Percentiles rank a stretch among this genome's conserved stretches.
Evolutionary conservation across 768 basidiomycete species (phyloP).

Genomic region (Kwoniella heveanensis): DNA sequence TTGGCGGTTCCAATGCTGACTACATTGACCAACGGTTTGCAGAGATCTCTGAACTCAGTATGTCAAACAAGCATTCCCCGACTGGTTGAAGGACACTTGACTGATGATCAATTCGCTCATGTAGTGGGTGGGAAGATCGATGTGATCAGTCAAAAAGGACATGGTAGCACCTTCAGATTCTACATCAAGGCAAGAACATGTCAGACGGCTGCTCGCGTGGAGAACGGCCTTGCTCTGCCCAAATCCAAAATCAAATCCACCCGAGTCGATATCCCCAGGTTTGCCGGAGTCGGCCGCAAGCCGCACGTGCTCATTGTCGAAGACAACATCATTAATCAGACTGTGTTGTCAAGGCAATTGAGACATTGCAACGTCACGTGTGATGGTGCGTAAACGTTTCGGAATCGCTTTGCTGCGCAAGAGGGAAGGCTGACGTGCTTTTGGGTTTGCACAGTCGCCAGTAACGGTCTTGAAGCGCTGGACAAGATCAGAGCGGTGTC

Average conservation of each 20-base stretch:
- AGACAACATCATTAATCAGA: slow-evolving; percentile 55
- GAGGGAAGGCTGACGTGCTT: slow-evolving; percentile 16
- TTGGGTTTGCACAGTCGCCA: slow-evolving; percentile 28
- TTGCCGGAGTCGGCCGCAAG: slow-evolving; percentile 6
- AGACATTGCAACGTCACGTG: slow-evolving; percentile 49
- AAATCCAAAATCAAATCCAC: neutral
- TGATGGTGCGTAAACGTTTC: slow-evolving; percentile 48
- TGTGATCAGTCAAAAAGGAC: slow-evolving; percentile 55
- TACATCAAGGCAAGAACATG: slow-evolving; percentile 50
- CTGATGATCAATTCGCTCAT: too few relatives aligned
- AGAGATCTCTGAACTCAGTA: slow-evolving; percentile 46
- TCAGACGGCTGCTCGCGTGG: neutral
- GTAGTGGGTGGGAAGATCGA: slow-evolving; percentile 57
- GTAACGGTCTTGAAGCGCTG: slow-evolving; percentile 50
- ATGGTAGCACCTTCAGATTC: slow-evolving; percentile 58
- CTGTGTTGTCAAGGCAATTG: slow-evolving; percentile 47
- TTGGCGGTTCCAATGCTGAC: neutral
- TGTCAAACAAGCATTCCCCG: neutral
- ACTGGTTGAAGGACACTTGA: neutral
- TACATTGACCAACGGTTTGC: neutral
- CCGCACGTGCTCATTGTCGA: slow-evolving; percentile 48
- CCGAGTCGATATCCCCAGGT: slow-evolving; percentile 10
- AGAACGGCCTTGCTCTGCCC: neutral
- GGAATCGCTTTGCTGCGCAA: too few relatives aligned
- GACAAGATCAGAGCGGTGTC: slow-evolving; percentile 44